Percentiles rank a stretch among this genome's conserved stretches.
These are phyloP conservation scores for Setomelanomma holmii DNA, from an alignment of 2,329 filamentous ascomycete species.

Conservation along the genomic window DNA sequence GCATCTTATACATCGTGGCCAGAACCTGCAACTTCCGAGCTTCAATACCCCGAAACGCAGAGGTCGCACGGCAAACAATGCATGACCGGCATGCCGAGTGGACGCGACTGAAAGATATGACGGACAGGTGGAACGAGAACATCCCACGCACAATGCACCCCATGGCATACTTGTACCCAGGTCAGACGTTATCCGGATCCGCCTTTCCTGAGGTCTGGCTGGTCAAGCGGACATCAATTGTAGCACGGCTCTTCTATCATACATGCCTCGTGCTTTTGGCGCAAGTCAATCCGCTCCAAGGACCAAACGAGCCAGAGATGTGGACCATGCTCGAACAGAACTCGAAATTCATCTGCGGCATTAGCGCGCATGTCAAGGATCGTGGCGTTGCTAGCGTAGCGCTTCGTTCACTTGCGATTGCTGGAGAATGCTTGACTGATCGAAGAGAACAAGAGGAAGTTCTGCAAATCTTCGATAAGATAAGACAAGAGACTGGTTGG, in stretches of 20 bases:
- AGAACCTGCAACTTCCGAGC: conserved; percentile 87
- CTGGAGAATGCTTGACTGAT: conserved; percentile 73
- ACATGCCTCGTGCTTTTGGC: conserved; percentile 82
- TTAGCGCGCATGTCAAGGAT: conserved; percentile 84
- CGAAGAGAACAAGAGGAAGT: conserved; percentile 81
- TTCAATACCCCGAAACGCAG: conserved; percentile 67
- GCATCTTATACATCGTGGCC: conserved; percentile 86
- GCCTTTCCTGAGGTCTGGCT: conserved; percentile 89
- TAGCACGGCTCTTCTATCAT: conserved; percentile 88
- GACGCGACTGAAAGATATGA: conserved; percentile 79
- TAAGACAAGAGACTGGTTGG: conserved; percentile 81
- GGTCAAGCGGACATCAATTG: conserved; percentile 79
- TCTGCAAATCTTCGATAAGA: conserved; percentile 75
- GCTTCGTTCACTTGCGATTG: conserved; percentile 78
- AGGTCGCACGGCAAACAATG: conserved; percentile 65
- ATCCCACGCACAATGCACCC: conserved; percentile 89
- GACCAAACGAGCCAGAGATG: conserved; percentile 70
- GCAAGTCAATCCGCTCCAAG: conserved; percentile 76
- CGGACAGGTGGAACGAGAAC: conserved; percentile 79
- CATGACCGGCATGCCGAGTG: conserved; percentile 76
- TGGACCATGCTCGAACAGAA: conserved; percentile 73
- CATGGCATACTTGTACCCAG: conserved; percentile 75
- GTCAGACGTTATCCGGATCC: conserved; percentile 72
- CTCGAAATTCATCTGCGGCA: conserved; percentile 86
- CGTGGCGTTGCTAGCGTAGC: conserved; percentile 79